Evolutionary conservation across 306 rosid species (phyloP), one percentile per base, ranked within the genome.

Genomic region (Rosa lucieae): DNA sequence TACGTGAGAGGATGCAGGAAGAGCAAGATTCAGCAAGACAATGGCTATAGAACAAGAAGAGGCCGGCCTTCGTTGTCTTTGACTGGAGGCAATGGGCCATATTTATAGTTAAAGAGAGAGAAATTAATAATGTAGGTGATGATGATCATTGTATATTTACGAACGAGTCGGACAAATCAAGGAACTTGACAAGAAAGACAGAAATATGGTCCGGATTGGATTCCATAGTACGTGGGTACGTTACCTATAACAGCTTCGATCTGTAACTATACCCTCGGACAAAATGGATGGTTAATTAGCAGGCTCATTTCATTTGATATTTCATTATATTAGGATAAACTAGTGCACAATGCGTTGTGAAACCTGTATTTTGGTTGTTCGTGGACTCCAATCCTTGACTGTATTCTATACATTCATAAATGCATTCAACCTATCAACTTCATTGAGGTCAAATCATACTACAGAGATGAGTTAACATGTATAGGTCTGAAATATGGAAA

Each of bases 61-160:
- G 86, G 93, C 93, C 96, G 92, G 93, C 91, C 39, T 51, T 46
- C 51, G 76, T 78, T 70, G 78, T 55, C 72, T 58, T 84, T 39
- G 40, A 67, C 78, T 35, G 72, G 70, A 78, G 29, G 15, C 23
- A 58, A 20, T 49, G 74, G 79, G 77, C 62, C 85, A 81, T 66
- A 55, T 70, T 70, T 61, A 75, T 49, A 59, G 68, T 20, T 53
- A 37, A 48, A 52, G 58, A 62, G 72, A 82, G 49, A 72, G 9
- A n/a, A 40, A 74, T 73, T 1, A 44, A 70, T 48, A 72, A 72
- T 72, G 10, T 1, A 26, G 43, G 1, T 46, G 39, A 32, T 44
- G 52, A 6, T 44, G 10, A 21, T 26, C 53, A 48, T 72, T 71
- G 14, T 26, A 10, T 18, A 51, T 35, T 6, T 32, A 35, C 37